Base-by-base conservation (phyloP, 2,329 filamentous ascomycete species). In the Fusarium camptoceras region DNA sequence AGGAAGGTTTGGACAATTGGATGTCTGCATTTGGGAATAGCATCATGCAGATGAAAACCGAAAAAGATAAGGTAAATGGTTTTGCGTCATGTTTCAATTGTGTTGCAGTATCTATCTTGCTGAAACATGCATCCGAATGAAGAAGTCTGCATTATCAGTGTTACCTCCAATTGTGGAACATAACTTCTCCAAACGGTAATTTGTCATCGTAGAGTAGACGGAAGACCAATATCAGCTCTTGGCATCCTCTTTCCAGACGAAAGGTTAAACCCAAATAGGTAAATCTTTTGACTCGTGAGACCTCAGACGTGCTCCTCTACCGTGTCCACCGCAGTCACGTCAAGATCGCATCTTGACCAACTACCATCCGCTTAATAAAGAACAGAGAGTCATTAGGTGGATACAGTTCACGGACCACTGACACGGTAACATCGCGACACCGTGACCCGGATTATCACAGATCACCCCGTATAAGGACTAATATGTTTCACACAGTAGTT, bases 1-100 rank as follows among this genome's bases (percentile, higher is more conserved):
- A 1, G 34, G 18, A 37, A 37, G 34, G 0, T 4, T 11, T 12
- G 6, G 6, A n/a, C 18, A 2, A 2, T 4, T 37, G 2, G 10
- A 4, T 12, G 1, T n/a, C 12, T n/a, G 18, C 0, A 37, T 6
- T 37, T 37, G 34, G 18, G 34, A n/a, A 37, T 37, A 18, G 34
- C 34, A 37, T 37, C 34, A n/a, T 37, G 34, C 34, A n/a, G 10
- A 6, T n/a, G 1, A 6, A n/a, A 37, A 2, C 5, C 2, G 10
- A 10, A 37, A n/a, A 18, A 37, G 34, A 37, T 37, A 37, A 37
- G 18, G 3, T 8, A 7, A 37, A 37, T 37, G 18, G 18, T n/a
- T 37, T 37, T 37, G 1, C 5, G 18, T n/a, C 9, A 37, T n/a
- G 34, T 37, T 37, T 37, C 18, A n/a, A n/a, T 0, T 1, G 34